Percentiles rank a stretch among this genome's conserved stretches.
Conservation (phyloP, 169 alveolate genomes). For the Theileria annulata region DNA sequence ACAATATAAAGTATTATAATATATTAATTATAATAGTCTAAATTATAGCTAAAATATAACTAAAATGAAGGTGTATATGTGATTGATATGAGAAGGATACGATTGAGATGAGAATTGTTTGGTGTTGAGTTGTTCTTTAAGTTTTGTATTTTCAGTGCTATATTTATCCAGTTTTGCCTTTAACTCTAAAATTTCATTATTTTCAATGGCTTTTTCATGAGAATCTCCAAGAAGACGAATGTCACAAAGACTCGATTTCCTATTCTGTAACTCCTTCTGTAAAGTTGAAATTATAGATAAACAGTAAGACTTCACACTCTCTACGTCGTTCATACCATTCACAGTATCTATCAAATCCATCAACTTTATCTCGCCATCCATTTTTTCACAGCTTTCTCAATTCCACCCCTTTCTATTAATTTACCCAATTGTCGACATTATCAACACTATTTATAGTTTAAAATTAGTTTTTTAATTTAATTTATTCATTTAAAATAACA, state of each 20-base stretch:
- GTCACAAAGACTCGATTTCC: conserved; percentile 46
- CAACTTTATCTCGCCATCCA: conserved; percentile 13
- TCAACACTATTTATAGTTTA: background rate
- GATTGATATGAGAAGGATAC: background rate
- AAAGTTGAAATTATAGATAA: conserved; percentile 32
- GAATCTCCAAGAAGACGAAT: conserved; percentile 34
- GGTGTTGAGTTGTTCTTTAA: conserved; percentile 20
- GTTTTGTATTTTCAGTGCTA: conserved; percentile 27
- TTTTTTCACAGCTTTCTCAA: background rate
- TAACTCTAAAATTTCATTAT: conserved; percentile 44
- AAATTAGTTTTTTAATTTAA: background rate
- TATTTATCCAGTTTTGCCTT: conserved; percentile 18
- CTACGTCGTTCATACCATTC: conserved; percentile 33
- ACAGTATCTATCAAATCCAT: conserved; percentile 21
- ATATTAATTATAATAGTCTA: too few species aligned
- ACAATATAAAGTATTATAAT: too few species aligned
- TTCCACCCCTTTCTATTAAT: conserved; percentile 1
- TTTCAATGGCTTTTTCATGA: conserved; percentile 48
- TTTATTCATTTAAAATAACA: too few species aligned
- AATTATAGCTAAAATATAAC: background rate
- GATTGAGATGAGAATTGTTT: conserved; percentile 34
- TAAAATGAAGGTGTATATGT: too few species aligned
- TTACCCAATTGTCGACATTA: background rate
- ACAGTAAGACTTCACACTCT: conserved; percentile 22
- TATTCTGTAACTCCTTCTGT: conserved; percentile 53